A percentile compares a stretch with the other conserved stretches of the same genome.
These are phyloP conservation scores for Ichthyophthirius multifiliis DNA, from an alignment of 169 alveolate genomes.

Conservation along the genomic window DNA sequence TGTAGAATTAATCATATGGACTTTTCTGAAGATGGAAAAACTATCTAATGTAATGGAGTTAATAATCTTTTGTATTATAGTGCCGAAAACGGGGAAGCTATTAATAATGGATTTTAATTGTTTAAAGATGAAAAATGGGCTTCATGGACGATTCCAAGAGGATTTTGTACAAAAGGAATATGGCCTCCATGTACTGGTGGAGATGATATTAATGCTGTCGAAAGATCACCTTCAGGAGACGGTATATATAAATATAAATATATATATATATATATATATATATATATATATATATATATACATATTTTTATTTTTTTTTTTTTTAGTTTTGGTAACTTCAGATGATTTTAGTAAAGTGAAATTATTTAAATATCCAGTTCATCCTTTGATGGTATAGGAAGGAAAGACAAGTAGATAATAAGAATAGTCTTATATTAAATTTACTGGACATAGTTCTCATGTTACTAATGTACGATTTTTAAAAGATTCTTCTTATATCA, in stretches of 20 bases:
- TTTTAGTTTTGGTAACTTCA: conserved; percentile 67
- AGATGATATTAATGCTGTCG: conserved; percentile 78
- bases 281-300: too few relatives aligned
- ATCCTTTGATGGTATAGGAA: too few relatives aligned
- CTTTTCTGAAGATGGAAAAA: conserved; percentile 70
- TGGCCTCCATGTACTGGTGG: conserved; percentile 87
- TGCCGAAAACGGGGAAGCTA: conserved; percentile 54
- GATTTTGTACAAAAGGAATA: conserved; percentile 85
- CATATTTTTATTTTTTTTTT: conserved; percentile 36
- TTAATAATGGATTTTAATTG: conserved; percentile 10
- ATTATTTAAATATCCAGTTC: conserved; percentile 79
- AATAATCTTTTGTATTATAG: too few relatives aligned
- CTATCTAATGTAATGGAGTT: conserved; percentile 61
- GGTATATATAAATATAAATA: background rate
- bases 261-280: too few relatives aligned
- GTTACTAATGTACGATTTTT: conserved; percentile 63
- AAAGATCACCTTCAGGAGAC: conserved; percentile 43
- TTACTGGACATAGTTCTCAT: conserved; percentile 78
- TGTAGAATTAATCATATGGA: conserved; percentile 74
- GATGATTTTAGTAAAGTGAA: conserved; percentile 87
- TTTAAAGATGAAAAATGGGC: conserved; percentile 70
- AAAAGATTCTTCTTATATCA: conserved; percentile 40
- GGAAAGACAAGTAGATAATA: conserved; percentile 65
- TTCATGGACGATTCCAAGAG: conserved; percentile 73
- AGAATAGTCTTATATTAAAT: conserved; percentile 59